A percentile compares a stretch with the other conserved stretches of the same genome.
phyloP scores from a whole-genome alignment of 2,329 filamentous ascomycete genomes.

The Aspergillus spinulosporus region DNA sequence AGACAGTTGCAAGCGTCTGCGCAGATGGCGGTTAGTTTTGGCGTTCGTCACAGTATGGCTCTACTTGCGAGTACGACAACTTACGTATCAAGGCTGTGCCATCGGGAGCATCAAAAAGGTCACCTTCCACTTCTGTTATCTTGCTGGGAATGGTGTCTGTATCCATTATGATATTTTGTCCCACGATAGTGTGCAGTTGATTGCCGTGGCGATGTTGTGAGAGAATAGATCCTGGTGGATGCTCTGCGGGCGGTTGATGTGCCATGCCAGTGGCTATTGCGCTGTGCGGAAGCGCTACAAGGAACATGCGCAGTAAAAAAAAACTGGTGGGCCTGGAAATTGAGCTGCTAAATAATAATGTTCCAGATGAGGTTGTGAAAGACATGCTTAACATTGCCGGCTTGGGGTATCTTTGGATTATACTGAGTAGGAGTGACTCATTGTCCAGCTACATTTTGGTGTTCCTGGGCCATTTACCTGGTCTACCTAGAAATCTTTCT shows the following conservation, averaged over 20 bases:
- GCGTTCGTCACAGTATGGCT: too few relatives aligned
- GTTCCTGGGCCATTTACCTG: too few relatives aligned
- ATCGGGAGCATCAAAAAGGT: slow-evolving; percentile 56
- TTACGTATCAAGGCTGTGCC: slow-evolving; percentile 53
- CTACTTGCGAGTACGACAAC: slow-evolving; percentile 10
- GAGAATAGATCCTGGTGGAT: background rate
- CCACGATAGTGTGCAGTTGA: background rate
- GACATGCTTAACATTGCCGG: too few relatives aligned
- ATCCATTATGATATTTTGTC: slow-evolving; percentile 2
- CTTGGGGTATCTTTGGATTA: too few relatives aligned
- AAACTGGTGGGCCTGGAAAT: too few relatives aligned
- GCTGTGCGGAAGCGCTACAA: too few relatives aligned
- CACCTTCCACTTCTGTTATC: slow-evolving; percentile 41
- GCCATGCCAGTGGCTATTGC: background rate
- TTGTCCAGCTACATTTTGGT: too few relatives aligned
- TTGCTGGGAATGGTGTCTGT: slow-evolving; percentile 1
- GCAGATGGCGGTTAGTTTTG: background rate
- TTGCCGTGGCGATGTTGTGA: background rate
- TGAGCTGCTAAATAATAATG: too few relatives aligned
- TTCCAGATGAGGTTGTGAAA: too few relatives aligned
- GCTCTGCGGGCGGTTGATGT: background rate
- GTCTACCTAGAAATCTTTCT: too few relatives aligned
- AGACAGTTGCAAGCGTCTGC: slow-evolving; percentile 60
- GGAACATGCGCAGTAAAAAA: too few relatives aligned
- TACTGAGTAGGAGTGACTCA: too few relatives aligned